Conservation (phyloP, 1,139 yeast genomes). For the Geotrichum candidum region DNA sequence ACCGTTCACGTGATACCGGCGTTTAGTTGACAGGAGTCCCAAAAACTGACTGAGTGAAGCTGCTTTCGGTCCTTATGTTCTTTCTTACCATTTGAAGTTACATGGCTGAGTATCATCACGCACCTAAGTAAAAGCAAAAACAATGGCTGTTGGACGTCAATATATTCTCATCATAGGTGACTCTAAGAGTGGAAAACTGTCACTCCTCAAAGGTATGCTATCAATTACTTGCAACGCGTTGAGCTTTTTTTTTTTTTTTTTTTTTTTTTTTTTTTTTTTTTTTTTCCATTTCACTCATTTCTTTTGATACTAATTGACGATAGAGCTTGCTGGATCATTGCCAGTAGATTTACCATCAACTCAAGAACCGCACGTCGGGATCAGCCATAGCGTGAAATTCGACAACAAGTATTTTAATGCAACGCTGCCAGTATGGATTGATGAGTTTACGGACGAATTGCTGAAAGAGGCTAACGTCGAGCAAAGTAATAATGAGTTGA, state of each 20-base stretch:
- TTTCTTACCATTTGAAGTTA: neutral
- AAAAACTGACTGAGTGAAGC: neutral
- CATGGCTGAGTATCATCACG: no score
- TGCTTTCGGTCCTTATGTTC: neutral
- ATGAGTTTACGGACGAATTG: constrained; percentile 33
- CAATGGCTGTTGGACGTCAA: constrained; percentile 6
- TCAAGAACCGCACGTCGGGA: constrained; percentile 32
- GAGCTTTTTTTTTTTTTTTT: neutral
- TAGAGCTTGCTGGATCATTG: constrained; percentile 15
- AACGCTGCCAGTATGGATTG: constrained; percentile 40
- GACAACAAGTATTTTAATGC: constrained; percentile 38
- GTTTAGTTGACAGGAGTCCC: neutral
- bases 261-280: neutral
- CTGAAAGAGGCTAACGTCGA: neutral
- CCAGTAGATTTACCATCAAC: constrained; percentile 14
- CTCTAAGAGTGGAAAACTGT: constrained; percentile 15
- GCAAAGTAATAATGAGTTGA: neutral
- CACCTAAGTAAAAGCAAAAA: neutral
- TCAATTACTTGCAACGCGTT: neutral
- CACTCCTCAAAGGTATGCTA: constrained; percentile 14
- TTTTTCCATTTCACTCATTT: neutral
- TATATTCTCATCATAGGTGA: constrained; percentile 17
- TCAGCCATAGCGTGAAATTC: constrained; percentile 32
- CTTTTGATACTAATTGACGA: neutral
- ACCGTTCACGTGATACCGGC: neutral